A percentile compares a stretch with the other conserved stretches of the same genome.
phyloP scores from a whole-genome alignment of 2,329 filamentous ascomycete species.

The Penicillium brevicompactum region DNA sequence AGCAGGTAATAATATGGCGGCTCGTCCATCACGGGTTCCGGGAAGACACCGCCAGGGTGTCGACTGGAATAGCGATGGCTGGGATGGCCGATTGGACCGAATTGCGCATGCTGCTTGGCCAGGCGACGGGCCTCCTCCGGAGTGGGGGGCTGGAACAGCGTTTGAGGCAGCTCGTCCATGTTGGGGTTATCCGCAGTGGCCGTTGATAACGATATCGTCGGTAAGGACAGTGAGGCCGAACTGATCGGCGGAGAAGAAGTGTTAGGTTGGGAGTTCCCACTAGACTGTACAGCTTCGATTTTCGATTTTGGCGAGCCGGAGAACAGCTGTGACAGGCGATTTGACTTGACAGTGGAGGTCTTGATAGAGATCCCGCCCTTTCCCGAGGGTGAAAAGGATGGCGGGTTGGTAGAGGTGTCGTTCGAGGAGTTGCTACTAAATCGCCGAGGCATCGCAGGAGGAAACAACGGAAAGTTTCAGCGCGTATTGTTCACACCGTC shows the following conservation, averaged over 20 bases:
- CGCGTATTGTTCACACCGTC: slow-evolving; percentile 8
- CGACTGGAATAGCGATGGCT: slow-evolving; percentile 87
- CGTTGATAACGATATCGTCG: slow-evolving; percentile 88
- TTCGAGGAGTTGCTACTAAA: slow-evolving; percentile 61
- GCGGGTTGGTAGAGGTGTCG: slow-evolving; percentile 53
- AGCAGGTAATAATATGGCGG: slow-evolving; percentile 96
- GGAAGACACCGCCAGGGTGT: slow-evolving; percentile 78
- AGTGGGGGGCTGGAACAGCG: slow-evolving; percentile 83
- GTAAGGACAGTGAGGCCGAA: slow-evolving; percentile 74
- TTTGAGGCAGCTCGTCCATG: slow-evolving; percentile 73
- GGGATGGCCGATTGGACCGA: slow-evolving; percentile 78
- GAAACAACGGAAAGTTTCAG: slow-evolving; percentile 26
- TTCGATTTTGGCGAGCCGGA: slow-evolving; percentile 77
- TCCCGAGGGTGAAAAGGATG: slow-evolving; percentile 54
- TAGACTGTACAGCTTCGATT: slow-evolving; percentile 60
- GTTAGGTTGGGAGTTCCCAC: slow-evolving; percentile 49
- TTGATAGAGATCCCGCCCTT: slow-evolving; percentile 55
- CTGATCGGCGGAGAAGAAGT: slow-evolving; percentile 64
- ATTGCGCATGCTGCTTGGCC: slow-evolving; percentile 82
- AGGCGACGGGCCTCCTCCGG: slow-evolving; percentile 77
- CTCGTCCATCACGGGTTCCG: slow-evolving; percentile 86
- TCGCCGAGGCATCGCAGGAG: slow-evolving; percentile 64
- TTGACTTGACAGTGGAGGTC: slow-evolving; percentile 63
- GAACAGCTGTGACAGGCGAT: slow-evolving; percentile 80
- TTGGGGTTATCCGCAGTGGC: slow-evolving; percentile 75